Base-by-base conservation (phyloP, 2,329 filamentous ascomycete genomes). In the Cercospora janseana region DNA sequence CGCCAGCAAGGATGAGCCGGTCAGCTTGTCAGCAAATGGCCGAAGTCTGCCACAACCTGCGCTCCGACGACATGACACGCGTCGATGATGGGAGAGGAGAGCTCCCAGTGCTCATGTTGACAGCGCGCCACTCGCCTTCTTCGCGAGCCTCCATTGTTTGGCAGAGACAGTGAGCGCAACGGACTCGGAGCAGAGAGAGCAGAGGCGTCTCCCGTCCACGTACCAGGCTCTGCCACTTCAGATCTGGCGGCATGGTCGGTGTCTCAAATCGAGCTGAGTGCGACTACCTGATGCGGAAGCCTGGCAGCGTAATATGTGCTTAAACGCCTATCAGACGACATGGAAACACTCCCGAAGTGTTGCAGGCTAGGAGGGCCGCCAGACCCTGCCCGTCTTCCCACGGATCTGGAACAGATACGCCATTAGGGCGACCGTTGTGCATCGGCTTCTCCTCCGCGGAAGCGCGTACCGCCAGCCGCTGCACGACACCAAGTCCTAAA, bases 371-470 rank as follows among this genome's bases (percentile, higher is more conserved):
- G 16, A 35, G 28, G 24, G 42, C 18, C 20, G 27, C 9, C 27
- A 20, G 12, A 23, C 28, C 10, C 42, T 10, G 4, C 4, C 20
- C 21, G 42, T 29, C 15, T 34, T 23, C 15, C 50, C 38, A 47
- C 40, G 35, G 32, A 52, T 41, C 45, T 49, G 50, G 38, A 45
- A 24, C 9, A 26, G 38, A 20, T 8, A 13, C 16, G 24, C 32
- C 38, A 21, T 45, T 45, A 49, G 44, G 41, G 48, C 41, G 50
- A 52, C 40, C 13, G 34, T 44, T 18, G 45, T 38, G 24, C 35
- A 40, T 15, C 50, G 50, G 50, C 27, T 45, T 23, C 38, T 20
- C 41, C 45, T 21, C 50, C 50, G 50, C 46, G 50, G 38, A 4
- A 18, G 18, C 49, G 27, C 42, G 24, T 41, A 46, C 23, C 50